A percentile compares a stretch with the other conserved stretches of the same genome.
These are phyloP conservation scores for Aphanomyces invadans DNA, from an alignment of 352 stramenopile genomes.

Conservation along the genomic window DNA sequence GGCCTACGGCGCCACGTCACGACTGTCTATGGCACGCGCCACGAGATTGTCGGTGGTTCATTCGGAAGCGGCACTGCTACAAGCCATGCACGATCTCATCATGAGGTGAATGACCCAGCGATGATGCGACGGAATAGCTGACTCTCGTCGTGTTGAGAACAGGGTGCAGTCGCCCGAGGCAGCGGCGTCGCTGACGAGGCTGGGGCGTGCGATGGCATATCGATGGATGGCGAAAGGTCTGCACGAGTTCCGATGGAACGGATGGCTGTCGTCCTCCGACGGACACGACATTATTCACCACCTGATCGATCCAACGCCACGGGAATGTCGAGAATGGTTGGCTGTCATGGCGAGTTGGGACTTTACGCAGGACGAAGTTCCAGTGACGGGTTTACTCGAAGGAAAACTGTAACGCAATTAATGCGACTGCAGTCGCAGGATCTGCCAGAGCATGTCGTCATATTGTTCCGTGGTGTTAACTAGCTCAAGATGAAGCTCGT, in stretches of 20 bases:
- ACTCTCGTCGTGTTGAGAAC: too few species aligned
- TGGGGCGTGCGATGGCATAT: not conserved
- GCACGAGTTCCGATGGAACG: not conserved
- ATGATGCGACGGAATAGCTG: too few species aligned
- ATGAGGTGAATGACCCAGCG: too few species aligned
- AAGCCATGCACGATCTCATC: not conserved
- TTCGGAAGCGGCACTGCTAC: not conserved
- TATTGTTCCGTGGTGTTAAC: not conserved
- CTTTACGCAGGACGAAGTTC: not conserved
- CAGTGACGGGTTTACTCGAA: not conserved
- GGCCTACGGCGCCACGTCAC: not conserved
- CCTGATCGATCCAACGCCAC: not conserved
- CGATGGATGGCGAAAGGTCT: not conserved
- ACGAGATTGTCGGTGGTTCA: not conserved
- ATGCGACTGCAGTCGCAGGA: too few species aligned
- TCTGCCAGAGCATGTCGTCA: not conserved
- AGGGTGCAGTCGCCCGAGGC: not conserved
- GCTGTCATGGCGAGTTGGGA: not conserved
- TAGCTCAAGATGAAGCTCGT: conserved; percentile 75
- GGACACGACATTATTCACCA: not conserved
- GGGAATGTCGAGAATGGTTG: not conserved
- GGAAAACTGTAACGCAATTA: not conserved
- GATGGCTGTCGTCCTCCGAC: not conserved
- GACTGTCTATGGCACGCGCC: not conserved
- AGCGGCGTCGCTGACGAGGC: not conserved